phyloP scores from a whole-genome alignment of 1,139 yeast species.

The Hyphopichia fennica region DNA sequence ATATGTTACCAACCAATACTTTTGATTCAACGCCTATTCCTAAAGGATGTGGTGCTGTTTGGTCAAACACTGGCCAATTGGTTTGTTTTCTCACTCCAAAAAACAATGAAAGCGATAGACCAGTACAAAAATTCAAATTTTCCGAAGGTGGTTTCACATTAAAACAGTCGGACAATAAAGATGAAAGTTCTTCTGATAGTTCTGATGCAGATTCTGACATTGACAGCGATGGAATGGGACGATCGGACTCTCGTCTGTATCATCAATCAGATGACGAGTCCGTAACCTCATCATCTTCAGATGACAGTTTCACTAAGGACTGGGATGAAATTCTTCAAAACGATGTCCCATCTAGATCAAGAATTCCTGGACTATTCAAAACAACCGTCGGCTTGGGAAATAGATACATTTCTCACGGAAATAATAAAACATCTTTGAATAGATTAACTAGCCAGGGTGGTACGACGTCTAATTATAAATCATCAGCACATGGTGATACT shows the following conservation, averaged over 20 bases:
- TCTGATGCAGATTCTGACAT: constrained; percentile 2
- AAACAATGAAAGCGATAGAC: constrained; percentile 30
- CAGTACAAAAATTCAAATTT: constrained; percentile 36
- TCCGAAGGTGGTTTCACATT: constrained; percentile 40
- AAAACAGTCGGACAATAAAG: constrained; percentile 17
- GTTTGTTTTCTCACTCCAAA: constrained; percentile 81
- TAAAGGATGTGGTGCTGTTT: constrained; percentile 88
- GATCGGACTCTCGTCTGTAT: neutral
- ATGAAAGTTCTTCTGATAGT: constrained; percentile 12
- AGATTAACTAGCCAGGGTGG: constrained; percentile 29
- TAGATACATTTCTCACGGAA: constrained; percentile 20
- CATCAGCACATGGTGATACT: constrained; percentile 24
- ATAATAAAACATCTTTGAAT: constrained; percentile 20
- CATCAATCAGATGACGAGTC: constrained; percentile 14
- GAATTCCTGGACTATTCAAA: constrained; percentile 46
- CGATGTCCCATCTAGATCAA: constrained; percentile 43
- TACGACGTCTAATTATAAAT: constrained; percentile 27
- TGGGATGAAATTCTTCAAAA: constrained; percentile 50
- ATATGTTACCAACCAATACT: neutral
- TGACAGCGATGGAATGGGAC: neutral
- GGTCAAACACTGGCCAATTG: constrained; percentile 78
- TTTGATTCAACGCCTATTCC: constrained; percentile 89
- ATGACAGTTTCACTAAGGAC: constrained; percentile 52
- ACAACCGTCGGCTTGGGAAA: constrained; percentile 43
- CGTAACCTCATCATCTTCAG: constrained; percentile 28